These are phyloP conservation scores for Cladophialophora yegresii DNA, from an alignment of 2,329 filamentous ascomycete species.

Conservation along the genomic window DNA sequence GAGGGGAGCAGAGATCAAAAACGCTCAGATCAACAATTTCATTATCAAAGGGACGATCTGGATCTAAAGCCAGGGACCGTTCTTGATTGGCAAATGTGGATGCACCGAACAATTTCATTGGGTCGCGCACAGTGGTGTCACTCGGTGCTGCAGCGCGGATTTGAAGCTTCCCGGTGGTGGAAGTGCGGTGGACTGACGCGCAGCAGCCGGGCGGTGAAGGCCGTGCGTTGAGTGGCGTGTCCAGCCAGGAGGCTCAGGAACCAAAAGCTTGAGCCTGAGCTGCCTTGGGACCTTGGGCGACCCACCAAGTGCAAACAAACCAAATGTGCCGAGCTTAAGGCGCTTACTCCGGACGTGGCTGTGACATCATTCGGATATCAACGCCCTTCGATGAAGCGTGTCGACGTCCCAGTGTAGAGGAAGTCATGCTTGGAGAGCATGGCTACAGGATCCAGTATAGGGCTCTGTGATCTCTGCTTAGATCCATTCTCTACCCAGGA, in stretches of 20 bases:
- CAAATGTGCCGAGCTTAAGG: neutral
- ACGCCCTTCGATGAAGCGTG: neutral
- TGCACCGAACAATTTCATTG: constrained; percentile 26
- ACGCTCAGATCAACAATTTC: constrained; percentile 11
- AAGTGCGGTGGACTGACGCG: constrained; percentile 25
- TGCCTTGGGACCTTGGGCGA: too few relatives aligned
- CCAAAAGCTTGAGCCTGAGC: neutral
- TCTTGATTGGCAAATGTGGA: constrained; percentile 21
- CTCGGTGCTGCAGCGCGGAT: constrained; percentile 24
- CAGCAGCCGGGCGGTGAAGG: constrained; percentile 5
- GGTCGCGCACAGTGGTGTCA: constrained; percentile 28
- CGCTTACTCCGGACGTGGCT: neutral
- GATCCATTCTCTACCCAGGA: neutral
- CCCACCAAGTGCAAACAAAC: neutral
- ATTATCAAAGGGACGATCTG: constrained; percentile 8
- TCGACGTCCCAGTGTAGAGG: neutral
- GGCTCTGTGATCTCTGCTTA: neutral
- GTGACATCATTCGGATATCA: neutral
- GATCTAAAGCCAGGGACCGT: constrained; percentile 9
- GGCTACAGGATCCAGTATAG: neutral
- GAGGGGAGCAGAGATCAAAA: neutral
- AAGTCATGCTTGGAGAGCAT: neutral
- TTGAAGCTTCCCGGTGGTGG: constrained; percentile 16
- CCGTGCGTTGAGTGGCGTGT: constrained; percentile 3
- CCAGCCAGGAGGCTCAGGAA: neutral